These are phyloP conservation scores for Chrysochromulina tobinii DNA, from an alignment of 78 protist genomes.

Conservation along the genomic window DNA sequence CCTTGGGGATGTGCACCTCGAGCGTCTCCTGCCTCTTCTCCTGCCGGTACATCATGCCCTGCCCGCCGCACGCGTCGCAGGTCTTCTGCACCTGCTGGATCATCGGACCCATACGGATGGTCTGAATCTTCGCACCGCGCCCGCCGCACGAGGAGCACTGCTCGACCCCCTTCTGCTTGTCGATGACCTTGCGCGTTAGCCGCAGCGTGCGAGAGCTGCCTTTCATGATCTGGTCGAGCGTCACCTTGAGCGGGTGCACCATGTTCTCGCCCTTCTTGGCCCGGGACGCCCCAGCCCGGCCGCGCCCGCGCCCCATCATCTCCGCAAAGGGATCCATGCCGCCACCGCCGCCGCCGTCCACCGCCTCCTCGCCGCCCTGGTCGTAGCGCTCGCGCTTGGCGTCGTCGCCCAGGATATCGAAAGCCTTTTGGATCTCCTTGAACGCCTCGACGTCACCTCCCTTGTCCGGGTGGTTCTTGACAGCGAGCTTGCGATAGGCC, in stretches of 20 bases:
- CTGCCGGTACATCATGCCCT: background rate
- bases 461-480: constrained; percentile 96
- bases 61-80: constrained; percentile 23
- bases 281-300: background rate
- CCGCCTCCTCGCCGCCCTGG: constrained; percentile 87
- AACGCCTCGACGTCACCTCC: constrained; percentile 64
- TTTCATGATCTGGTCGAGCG: constrained; percentile 94
- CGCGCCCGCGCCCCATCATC: constrained; percentile 80
- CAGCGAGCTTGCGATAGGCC: constrained; percentile 86
- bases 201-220: constrained; percentile 87
- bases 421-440: constrained; percentile 88
- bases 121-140: constrained; percentile 72
- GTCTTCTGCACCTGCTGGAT: constrained; percentile 43
- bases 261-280: constrained; percentile 67
- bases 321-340: constrained; percentile 73
- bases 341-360: constrained; percentile 71
- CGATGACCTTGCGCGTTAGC: constrained; percentile 64
- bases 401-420: constrained; percentile 84
- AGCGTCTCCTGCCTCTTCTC: constrained; percentile 45
- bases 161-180: background rate
- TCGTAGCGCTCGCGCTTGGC: constrained; percentile 91
- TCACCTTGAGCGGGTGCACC: constrained; percentile 63
- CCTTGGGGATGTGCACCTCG: constrained; percentile 91
- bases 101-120: constrained; percentile 34
- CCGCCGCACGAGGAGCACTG: constrained; percentile 82